Evolutionary conservation across 2,329 filamentous ascomycete genomes (phyloP).

Genomic region (Talaromyces albobiverticillius): DNA sequence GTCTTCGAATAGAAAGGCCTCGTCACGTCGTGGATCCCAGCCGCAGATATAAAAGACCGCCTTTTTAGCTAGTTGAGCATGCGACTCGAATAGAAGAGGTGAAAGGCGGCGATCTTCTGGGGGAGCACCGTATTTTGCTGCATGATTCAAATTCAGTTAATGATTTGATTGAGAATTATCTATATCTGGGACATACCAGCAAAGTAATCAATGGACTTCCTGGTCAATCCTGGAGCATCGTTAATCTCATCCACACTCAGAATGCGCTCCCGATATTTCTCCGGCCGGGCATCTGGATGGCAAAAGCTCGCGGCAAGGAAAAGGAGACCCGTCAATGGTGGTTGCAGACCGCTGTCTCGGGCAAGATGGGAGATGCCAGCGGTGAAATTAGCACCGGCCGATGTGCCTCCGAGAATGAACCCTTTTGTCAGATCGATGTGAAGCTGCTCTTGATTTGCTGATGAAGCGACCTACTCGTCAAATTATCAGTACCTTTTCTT

Average conservation of each 20-base stretch:
- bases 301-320: constrained; percentile 48
- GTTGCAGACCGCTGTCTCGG: constrained; percentile 34
- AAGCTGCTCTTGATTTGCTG: constrained; percentile 26
- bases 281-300: constrained; percentile 38
- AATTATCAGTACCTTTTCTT: not conserved
- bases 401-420: constrained; percentile 52
- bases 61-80: constrained; percentile 28
- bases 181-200: constrained; percentile 15
- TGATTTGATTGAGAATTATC: not conserved
- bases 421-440: constrained; percentile 43
- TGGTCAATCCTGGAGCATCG: constrained; percentile 28
- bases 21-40: constrained; percentile 49
- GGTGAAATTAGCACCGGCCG: constrained; percentile 53
- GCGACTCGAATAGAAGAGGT: constrained; percentile 32
- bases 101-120: constrained; percentile 39
- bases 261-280: constrained; percentile 33
- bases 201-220: constrained; percentile 35
- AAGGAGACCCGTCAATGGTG: constrained; percentile 45
- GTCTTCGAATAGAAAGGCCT: constrained; percentile 48
- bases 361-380: constrained; percentile 46
- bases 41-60: constrained; percentile 50
- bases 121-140: constrained; percentile 26
- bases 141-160: not conserved
- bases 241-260: constrained; percentile 37
- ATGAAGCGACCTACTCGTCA: not conserved